Evolutionary conservation across 495 filamentous ascomycete species (phyloP), one percentile per base, ranked within the genome.

Genomic region (Annulohypoxylon nitens): DNA sequence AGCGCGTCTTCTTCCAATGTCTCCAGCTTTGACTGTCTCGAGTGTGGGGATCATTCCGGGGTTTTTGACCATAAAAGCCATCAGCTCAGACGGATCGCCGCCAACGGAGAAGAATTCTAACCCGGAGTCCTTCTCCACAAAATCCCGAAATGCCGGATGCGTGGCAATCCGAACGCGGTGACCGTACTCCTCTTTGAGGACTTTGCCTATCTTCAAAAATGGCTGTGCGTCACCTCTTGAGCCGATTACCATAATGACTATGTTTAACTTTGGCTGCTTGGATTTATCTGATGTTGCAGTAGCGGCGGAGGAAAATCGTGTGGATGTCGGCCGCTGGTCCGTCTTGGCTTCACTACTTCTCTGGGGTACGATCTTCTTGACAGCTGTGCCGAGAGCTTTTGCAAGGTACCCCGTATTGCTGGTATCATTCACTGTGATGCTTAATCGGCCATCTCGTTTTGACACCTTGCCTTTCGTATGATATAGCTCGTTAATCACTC

Each of bases 21-120:
- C 91, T 9, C 91, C 91, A 39, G 83, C 85, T 70, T 87, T 90
- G 18, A 93, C 79, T 0, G 89, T 88, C 20, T 91, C 86, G 20
- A 93, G 76, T 1, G 83, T 86, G 0, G 91, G 91, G 47, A 93
- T 88, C 77, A 93, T 79, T 0, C 91, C 90, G 0, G 91, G 91
- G 79, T 93, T 92, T 78, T 93, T 93, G 41, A 93, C 91, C 91
- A 93, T 93, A 73, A 92, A 93, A 3, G 91, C 91, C 91, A 93
- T 93, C 37, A 93, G 77, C 79, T 93, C 89, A 1, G 89, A 85
- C 4, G 91, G 91, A 70, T 93, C 89, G 0, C 91, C 91, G 3
- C 91, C 91, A 37, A 93, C 87, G 64, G 84, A 85, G 78, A 92
- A 93, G 77, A 93, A 93, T 75, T 93, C 91, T 3, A 91, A 82